phyloP scores from a whole-genome alignment of 192 early-diverging fungal genomes.

The Backusella circina region DNA sequence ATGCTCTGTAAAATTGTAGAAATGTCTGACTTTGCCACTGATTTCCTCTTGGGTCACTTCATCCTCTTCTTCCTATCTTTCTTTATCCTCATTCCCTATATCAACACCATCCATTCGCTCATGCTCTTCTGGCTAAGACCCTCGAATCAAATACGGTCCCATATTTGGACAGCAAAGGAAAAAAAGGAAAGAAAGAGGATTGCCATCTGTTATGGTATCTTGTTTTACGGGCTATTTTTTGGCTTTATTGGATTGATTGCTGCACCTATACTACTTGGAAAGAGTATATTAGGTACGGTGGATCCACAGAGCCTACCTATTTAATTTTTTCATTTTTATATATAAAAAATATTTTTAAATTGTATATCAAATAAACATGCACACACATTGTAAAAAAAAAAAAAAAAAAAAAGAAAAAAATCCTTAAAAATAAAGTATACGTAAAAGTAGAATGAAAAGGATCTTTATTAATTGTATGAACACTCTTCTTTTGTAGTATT shows the following conservation, averaged over 20 bases:
- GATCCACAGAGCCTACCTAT: background rate
- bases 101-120: slow-evolving; percentile 71
- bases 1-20: slow-evolving; percentile 83
- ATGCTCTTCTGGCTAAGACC: slow-evolving; percentile 86
- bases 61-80: slow-evolving; percentile 73
- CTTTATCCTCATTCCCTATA: slow-evolving; percentile 67
- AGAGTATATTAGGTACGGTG: background rate
- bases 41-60: slow-evolving; percentile 74
- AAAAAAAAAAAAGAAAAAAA: background rate
- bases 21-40: slow-evolving; percentile 75
- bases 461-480: background rate
- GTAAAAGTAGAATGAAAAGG: background rate
- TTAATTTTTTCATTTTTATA: background rate
- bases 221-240: slow-evolving; percentile 61
- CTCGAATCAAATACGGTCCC: slow-evolving; percentile 71
- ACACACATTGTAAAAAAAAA: background rate
- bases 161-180: slow-evolving; percentile 69
- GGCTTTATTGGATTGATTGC: slow-evolving; percentile 63
- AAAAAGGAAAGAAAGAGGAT: slow-evolving; percentile 56
- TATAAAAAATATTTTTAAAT: background rate
- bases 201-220: slow-evolving; percentile 63
- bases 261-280: slow-evolving; percentile 52
- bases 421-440: background rate
- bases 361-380: background rate
- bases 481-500: background rate